Conservation (phyloP, 2,329 filamentous ascomycete species). For the Sphaerulina populicola region DNA sequence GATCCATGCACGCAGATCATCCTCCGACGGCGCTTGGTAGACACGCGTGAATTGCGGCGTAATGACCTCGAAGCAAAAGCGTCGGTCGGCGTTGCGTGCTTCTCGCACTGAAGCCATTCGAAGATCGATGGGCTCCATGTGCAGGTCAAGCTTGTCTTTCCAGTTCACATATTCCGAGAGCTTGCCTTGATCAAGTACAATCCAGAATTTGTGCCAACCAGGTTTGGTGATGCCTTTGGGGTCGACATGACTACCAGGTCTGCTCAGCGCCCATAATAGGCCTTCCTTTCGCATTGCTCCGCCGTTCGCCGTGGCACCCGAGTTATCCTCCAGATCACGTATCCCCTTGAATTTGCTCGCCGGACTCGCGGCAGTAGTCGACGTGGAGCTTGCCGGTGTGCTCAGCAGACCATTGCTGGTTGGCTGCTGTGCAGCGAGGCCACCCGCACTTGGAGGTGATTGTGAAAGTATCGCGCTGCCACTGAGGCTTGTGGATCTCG, state of each 20-base stretch:
- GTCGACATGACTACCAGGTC: conserved; percentile 88
- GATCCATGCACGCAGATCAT: conserved; percentile 98
- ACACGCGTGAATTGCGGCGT: conserved; percentile 93
- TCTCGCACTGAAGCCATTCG: conserved; percentile 95
- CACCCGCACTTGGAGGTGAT: conserved; percentile 25
- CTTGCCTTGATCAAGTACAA: conserved; percentile 92
- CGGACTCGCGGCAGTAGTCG: conserved; percentile 21
- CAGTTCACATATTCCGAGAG: conserved; percentile 98
- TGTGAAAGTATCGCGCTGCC: conserved; percentile 20
- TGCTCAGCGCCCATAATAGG: conserved; percentile 84
- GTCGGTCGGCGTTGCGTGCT: conserved; percentile 83
- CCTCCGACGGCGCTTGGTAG: conserved; percentile 94
- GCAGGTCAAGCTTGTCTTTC: conserved; percentile 93
- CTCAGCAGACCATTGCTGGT: conserved; percentile 21
- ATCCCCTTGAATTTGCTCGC: conserved; percentile 75
- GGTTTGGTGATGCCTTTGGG: conserved; percentile 93
- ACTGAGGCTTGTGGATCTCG: conserved; percentile 21
- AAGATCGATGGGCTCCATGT: conserved; percentile 96
- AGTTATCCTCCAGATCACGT: conserved; percentile 75
- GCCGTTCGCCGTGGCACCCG: conserved; percentile 44
- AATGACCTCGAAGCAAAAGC: conserved; percentile 98
- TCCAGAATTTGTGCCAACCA: conserved; percentile 99
- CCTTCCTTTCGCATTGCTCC: conserved; percentile 81
- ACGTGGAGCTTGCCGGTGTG: conserved; percentile 15
- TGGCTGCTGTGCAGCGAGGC: conserved; percentile 18